These are phyloP conservation scores for Cladosporium colombiae DNA, from an alignment of 2,329 filamentous ascomycete genomes.

Conservation along the genomic window DNA sequence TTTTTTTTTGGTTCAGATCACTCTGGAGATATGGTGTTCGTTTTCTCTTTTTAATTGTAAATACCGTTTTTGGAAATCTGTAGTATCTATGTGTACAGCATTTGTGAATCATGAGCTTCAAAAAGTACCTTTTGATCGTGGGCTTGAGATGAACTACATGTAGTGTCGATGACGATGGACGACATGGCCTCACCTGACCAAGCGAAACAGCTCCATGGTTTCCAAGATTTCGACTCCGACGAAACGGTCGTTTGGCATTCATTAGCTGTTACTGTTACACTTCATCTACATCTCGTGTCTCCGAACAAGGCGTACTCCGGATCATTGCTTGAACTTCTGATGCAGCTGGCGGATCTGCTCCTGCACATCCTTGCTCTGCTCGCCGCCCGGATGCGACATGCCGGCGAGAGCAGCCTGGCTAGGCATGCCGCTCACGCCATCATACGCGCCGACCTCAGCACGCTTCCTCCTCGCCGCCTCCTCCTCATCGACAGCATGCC, in stretches of 20 bases:
- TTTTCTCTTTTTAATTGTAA: background rate
- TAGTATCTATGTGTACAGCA: background rate
- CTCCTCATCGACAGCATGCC: slow-evolving; percentile 66
- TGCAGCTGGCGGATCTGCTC: slow-evolving; percentile 39
- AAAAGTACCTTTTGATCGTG: too few species aligned
- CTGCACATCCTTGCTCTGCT: slow-evolving; percentile 56
- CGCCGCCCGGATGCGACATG: slow-evolving; percentile 47
- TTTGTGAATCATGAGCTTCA: background rate
- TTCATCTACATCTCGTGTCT: background rate
- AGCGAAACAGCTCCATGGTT: background rate
- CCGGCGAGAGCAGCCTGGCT: slow-evolving; percentile 54
- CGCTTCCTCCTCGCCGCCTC: slow-evolving; percentile 61
- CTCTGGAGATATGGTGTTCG: background rate
- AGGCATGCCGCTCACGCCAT: slow-evolving; percentile 47
- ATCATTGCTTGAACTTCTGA: slow-evolving; percentile 28
- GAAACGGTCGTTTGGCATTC: background rate
- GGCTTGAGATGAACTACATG: too few species aligned
- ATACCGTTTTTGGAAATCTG: background rate
- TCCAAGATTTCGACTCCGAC: background rate
- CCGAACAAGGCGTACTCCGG: too few species aligned
- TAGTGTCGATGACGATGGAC: too few species aligned
- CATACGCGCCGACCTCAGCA: slow-evolving; percentile 64
- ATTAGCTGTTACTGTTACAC: background rate
- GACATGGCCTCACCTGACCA: background rate
- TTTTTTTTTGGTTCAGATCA: background rate